phyloP scores from a whole-genome alignment of 352 stramenopile genomes.

The Pythium plurisporium region DNA sequence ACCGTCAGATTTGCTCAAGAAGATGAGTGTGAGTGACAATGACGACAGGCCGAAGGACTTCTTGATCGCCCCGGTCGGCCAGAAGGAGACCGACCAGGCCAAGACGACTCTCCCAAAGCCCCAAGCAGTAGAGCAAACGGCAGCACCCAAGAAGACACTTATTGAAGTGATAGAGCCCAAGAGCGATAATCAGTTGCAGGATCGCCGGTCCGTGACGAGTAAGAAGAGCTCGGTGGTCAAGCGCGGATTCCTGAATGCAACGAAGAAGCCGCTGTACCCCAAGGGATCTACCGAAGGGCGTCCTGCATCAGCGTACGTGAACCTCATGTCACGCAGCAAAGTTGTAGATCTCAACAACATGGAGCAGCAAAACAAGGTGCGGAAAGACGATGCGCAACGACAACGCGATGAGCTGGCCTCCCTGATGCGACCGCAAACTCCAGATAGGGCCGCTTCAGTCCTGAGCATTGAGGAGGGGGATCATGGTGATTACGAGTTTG shows the following conservation, averaged over 20 bases:
- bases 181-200: neutral
- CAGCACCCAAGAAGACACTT: slow-evolving; percentile 25
- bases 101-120: neutral
- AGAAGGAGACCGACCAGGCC: neutral
- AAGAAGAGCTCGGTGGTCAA: slow-evolving; percentile 49
- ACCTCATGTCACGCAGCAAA: slow-evolving; percentile 74
- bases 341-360: slow-evolving; percentile 63
- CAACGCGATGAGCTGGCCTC: neutral
- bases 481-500: slow-evolving; percentile 67
- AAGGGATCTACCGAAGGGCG: slow-evolving; percentile 61
- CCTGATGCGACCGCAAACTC: neutral
- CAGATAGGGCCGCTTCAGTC: neutral
- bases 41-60: slow-evolving; percentile 6
- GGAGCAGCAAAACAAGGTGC: slow-evolving; percentile 34
- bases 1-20: slow-evolving; percentile 52
- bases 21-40: slow-evolving; percentile 27
- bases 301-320: slow-evolving; percentile 70
- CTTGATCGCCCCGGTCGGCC: slow-evolving; percentile 12
- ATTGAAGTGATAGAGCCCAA: slow-evolving; percentile 44
- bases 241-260: slow-evolving; percentile 70
- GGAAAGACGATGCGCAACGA: slow-evolving; percentile 19
- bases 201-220: slow-evolving; percentile 3
- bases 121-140: neutral
- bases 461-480: slow-evolving; percentile 32
- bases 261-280: slow-evolving; percentile 60